These are phyloP conservation scores for Leishmania amazonensis DNA, from an alignment of 208 protist species.

Conservation along the genomic window DNA sequence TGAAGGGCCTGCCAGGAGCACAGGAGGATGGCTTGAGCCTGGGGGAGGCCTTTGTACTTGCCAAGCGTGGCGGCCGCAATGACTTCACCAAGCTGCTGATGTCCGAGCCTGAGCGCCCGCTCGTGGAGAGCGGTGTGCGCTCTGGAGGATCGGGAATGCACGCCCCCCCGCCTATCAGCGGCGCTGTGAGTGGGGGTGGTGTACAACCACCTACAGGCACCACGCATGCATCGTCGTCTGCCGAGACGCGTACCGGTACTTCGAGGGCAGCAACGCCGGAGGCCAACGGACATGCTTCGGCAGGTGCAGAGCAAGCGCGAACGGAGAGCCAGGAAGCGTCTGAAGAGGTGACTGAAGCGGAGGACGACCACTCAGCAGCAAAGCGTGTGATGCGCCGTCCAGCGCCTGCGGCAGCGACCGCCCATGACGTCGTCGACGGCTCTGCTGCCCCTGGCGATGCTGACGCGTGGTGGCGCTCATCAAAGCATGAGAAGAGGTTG, in stretches of 20 bases:
- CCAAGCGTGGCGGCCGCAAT: slow-evolving; percentile 70
- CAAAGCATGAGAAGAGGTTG: slow-evolving; percentile 54
- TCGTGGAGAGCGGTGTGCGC: slow-evolving; percentile 19
- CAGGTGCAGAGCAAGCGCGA: background rate
- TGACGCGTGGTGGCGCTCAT: slow-evolving; percentile 75
- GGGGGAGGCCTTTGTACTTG: slow-evolving; percentile 83
- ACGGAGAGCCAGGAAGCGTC: slow-evolving; percentile 1
- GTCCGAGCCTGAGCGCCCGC: slow-evolving; percentile 62
- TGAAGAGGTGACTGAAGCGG: slow-evolving; percentile 18
- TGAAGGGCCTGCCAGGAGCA: slow-evolving; percentile 66
- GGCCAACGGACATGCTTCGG: background rate
- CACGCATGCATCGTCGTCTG: background rate
- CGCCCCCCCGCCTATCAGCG: background rate
- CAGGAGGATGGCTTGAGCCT: slow-evolving; percentile 85
- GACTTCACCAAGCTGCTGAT: slow-evolving; percentile 90
- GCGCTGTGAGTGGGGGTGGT: background rate
- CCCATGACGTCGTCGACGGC: background rate
- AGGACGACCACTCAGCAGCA: slow-evolving; percentile 9
- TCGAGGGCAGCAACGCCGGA: background rate
- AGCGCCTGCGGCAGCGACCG: background rate
- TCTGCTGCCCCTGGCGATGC: slow-evolving; percentile 33
- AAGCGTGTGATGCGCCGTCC: slow-evolving; percentile 16
- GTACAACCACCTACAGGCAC: background rate
- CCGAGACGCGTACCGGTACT: background rate
- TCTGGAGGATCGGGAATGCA: slow-evolving; percentile 1